Evolutionary conservation across 768 basidiomycete genomes (phyloP).

Genomic region (Hygrocybe coccinea): DNA sequence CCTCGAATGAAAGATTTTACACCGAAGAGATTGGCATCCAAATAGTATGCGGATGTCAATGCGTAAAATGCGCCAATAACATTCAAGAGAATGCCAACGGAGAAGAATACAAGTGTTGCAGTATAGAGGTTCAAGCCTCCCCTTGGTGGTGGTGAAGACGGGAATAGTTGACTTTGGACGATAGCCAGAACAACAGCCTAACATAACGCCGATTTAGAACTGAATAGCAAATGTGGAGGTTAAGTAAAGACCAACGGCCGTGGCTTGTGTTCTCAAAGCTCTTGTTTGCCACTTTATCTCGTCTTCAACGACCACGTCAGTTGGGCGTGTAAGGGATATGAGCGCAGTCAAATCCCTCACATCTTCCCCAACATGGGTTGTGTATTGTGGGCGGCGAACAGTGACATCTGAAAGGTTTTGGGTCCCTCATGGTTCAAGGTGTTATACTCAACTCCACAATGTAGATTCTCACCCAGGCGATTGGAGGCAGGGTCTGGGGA

Average conservation of each 20-base stretch:
- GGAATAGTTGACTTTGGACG: not conserved
- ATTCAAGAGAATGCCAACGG: not conserved
- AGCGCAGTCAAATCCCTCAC: not conserved
- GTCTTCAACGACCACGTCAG: constrained; percentile 1
- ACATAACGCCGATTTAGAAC: not conserved
- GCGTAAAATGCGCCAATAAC: not conserved
- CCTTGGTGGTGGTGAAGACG: not conserved
- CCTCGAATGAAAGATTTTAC: not conserved
- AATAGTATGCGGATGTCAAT: not conserved
- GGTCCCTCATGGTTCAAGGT: not conserved
- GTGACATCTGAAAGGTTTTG: not conserved
- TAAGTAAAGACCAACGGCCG: not conserved
- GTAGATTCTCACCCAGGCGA: not conserved
- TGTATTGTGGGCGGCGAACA: not conserved
- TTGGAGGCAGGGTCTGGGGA: not conserved
- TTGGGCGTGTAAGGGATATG: not conserved
- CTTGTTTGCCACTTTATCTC: not conserved
- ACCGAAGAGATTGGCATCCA: not conserved
- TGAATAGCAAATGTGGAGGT: not conserved
- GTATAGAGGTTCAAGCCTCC: not conserved
- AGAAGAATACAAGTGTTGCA: not conserved
- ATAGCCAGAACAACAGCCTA: not conserved
- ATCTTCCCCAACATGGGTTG: not conserved
- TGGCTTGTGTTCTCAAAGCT: not conserved
- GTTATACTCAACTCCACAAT: not conserved